Evolutionary conservation across 1,284 basidiomycete species (phyloP), one percentile per base, ranked within the genome.

Genomic region (Rhodotorula sp.): DNA sequence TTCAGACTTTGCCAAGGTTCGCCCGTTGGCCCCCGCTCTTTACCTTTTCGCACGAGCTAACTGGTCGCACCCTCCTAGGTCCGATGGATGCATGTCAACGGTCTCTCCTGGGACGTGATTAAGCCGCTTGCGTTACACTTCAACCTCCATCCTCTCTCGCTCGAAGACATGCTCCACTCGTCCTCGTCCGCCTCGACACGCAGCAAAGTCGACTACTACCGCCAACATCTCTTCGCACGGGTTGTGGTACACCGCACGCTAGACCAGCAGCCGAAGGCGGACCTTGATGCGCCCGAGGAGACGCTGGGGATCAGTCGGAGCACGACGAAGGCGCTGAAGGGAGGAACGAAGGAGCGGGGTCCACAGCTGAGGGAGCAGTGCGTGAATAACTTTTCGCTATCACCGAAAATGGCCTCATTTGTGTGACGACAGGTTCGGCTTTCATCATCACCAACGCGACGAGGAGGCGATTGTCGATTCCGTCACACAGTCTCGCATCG

Each of bases 61-160:
- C 29, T 24, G 4, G 1, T 11, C 4, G 17, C 34, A 0, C 24
- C 22, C 8, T 4, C 30, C 30, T 47, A 63, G 62, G 64, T 66
- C 36, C 80, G 88, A 47, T 89, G 88, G 88, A 88, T 89, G 68
- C 88, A 89, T 72, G 82, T 89, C 62, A 86, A 85, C 10, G 88
- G 88, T 4, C 81, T 89, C 61, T 87, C 86, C 70, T 89, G 87
- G 87, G 87, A 89, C 76, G 86, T 89, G 19, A 83, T 89, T 70
- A 88, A 86, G 73, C 83, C 85, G 1, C 77, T 89, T 48, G 85
- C 87, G 30, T 79, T 88, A 64, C 85, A 84, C 77, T 88, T 88
- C 75, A 87, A 87, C 68, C 79, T 90, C 32, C 88, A 89, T 75
- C 87, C 88, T 0, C 84, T 90, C 52, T 85, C 87, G 4, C 80